A percentile compares a stretch with the other conserved stretches of the same genome.
These are phyloP conservation scores for Acanthamoeba castellanii DNA, from an alignment of 208 protist genomes.

Conservation along the genomic window DNA sequence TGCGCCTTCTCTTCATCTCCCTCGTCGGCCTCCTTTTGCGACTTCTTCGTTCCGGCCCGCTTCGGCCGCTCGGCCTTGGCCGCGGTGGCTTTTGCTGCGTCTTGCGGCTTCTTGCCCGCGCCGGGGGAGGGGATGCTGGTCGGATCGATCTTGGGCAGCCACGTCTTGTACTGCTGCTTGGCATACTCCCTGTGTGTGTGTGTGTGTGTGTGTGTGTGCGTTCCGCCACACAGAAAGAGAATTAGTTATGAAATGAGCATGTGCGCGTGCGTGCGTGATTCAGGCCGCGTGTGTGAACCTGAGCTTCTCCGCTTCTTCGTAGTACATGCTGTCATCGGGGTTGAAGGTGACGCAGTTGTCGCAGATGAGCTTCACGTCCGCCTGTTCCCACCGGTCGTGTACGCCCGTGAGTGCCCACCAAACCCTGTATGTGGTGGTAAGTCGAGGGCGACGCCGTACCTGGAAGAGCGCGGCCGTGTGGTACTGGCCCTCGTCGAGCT, in stretches of 20 bases:
- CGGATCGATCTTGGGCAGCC: conserved; percentile 59
- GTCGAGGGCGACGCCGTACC: neutral
- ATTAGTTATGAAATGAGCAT: no score
- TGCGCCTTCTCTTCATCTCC: neutral
- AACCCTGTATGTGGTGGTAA: no score
- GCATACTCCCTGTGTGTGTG: neutral
- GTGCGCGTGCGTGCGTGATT: no score
- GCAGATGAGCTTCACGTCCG: conserved; percentile 49
- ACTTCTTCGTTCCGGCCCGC: neutral
- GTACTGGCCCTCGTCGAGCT: conserved; percentile 47
- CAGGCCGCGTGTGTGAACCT: neutral
- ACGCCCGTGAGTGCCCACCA: no score
- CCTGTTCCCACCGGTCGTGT: no score
- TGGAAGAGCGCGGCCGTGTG: neutral
- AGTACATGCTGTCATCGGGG: conserved; percentile 23
- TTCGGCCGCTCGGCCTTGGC: neutral
- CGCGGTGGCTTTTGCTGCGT: neutral
- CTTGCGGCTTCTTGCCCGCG: neutral
- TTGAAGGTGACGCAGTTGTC: conserved; percentile 67
- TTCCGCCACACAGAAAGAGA: no score
- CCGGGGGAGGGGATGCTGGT: neutral
- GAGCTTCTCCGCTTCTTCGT: conserved; percentile 58
- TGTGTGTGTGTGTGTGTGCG: no score
- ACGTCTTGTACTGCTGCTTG: conserved; percentile 49
- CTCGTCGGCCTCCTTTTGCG: neutral